These are phyloP conservation scores for Arachis monticola DNA, from an alignment of 331 rosid genomes.

Conservation along the genomic window DNA sequence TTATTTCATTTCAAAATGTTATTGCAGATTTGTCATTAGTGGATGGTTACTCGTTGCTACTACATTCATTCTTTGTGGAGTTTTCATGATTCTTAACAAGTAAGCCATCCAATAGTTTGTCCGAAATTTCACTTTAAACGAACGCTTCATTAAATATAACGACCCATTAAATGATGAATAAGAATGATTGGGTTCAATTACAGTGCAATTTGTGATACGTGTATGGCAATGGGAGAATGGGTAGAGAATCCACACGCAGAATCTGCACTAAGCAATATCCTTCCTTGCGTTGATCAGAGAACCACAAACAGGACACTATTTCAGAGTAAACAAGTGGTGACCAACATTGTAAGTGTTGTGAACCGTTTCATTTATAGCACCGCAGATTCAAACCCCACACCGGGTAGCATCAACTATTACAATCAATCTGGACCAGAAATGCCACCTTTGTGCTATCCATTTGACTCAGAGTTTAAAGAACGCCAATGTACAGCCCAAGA, in stretches of 20 bases:
- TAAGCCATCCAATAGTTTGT: constrained; percentile 44
- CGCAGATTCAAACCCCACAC: constrained; percentile 63
- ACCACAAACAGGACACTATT: constrained; percentile 78
- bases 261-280: constrained; percentile 83
- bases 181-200: neutral
- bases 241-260: constrained; percentile 85
- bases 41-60: constrained; percentile 87
- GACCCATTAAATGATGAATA: no score
- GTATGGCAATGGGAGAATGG: constrained; percentile 75
- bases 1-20: constrained; percentile 36
- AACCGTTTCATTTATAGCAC: constrained; percentile 62
- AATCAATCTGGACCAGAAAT: constrained; percentile 88
- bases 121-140: neutral
- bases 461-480: constrained; percentile 56
- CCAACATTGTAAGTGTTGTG: constrained; percentile 64
- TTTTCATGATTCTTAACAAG: constrained; percentile 77
- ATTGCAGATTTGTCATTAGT: constrained; percentile 76
- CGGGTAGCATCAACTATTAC: constrained; percentile 48
- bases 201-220: constrained; percentile 87
- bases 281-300: constrained; percentile 84
- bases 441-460: constrained; percentile 90
- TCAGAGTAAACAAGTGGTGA: constrained; percentile 74
- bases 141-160: neutral
- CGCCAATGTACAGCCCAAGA: constrained; percentile 71
- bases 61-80: constrained; percentile 86